These are phyloP conservation scores for Venturiaceae sp. DNA, from an alignment of 2,329 filamentous ascomycete species.

Conservation along the genomic window DNA sequence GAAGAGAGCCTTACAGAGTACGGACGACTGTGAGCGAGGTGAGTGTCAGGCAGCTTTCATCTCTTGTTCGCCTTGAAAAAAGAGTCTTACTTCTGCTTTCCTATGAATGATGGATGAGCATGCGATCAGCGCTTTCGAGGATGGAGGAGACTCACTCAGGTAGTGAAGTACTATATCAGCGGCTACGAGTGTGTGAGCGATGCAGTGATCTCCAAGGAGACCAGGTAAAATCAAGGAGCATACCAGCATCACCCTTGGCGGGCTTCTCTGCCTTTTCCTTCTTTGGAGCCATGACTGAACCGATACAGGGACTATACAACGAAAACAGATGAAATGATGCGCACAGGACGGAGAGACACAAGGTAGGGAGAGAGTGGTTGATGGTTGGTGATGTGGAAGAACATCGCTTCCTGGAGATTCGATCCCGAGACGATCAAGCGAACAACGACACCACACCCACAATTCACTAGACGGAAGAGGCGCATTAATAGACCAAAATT, in stretches of 20 bases:
- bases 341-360: neutral
- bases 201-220: constrained; percentile 13
- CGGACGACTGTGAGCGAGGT: constrained; percentile 31
- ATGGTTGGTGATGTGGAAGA: neutral
- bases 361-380: neutral
- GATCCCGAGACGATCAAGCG: neutral
- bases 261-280: constrained; percentile 26
- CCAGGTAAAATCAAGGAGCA: constrained; percentile 16
- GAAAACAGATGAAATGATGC: neutral
- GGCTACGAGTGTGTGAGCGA: constrained; percentile 15
- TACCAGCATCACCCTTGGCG: neutral
- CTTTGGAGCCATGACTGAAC: constrained; percentile 22
- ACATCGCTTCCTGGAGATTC: neutral
- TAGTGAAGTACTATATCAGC: constrained; percentile 38
- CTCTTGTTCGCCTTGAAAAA: neutral
- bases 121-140: neutral
- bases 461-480: neutral
- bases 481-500: neutral
- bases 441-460: neutral
- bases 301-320: neutral
- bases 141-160: constrained; percentile 16
- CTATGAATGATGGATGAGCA: constrained; percentile 18
- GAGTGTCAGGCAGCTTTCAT: neutral
- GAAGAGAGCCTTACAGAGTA: constrained; percentile 35
- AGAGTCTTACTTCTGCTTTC: constrained; percentile 35